Conservation (phyloP, 768 basidiomycete genomes). For the Cystobasidium ongulense region DNA sequence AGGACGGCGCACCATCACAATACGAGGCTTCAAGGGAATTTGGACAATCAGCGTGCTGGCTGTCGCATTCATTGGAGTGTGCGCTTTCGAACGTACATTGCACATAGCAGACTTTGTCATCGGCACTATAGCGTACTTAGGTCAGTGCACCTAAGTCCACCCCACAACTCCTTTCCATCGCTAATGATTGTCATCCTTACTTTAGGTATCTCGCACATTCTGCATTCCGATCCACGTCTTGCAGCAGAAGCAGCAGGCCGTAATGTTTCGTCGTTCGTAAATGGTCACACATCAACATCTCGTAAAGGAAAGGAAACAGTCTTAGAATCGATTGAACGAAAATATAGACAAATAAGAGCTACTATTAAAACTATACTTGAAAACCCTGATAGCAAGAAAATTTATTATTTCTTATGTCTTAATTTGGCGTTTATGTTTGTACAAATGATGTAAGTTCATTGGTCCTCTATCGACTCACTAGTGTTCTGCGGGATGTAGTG, state of each 20-base stretch:
- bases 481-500: not conserved
- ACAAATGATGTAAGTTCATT: conserved; percentile 57
- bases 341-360: conserved; percentile 44
- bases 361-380: conserved; percentile 85
- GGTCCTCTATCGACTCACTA: not conserved
- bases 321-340: conserved; percentile 33
- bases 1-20: conserved; percentile 47
- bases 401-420: conserved; percentile 90
- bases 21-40: conserved; percentile 55
- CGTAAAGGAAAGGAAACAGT: not conserved
- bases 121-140: conserved; percentile 57
- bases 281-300: conserved; percentile 15
- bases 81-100: conserved; percentile 56
- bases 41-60: conserved; percentile 58
- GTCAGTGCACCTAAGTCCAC: conserved; percentile 47
- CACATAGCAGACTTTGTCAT: conserved; percentile 57
- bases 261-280: conserved; percentile 21
- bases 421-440: conserved; percentile 95
- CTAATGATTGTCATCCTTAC: conserved; percentile 48
- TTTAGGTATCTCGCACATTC: conserved; percentile 38
- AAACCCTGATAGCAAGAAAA: conserved; percentile 84
- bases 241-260: conserved; percentile 7
- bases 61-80: conserved; percentile 54
- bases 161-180: conserved; percentile 46
- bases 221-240: conserved; percentile 35